Percentiles rank a stretch among this genome's conserved stretches.
phyloP scores from a whole-genome alignment of 208 protist genomes.

The Porcisia hertigi region DNA sequence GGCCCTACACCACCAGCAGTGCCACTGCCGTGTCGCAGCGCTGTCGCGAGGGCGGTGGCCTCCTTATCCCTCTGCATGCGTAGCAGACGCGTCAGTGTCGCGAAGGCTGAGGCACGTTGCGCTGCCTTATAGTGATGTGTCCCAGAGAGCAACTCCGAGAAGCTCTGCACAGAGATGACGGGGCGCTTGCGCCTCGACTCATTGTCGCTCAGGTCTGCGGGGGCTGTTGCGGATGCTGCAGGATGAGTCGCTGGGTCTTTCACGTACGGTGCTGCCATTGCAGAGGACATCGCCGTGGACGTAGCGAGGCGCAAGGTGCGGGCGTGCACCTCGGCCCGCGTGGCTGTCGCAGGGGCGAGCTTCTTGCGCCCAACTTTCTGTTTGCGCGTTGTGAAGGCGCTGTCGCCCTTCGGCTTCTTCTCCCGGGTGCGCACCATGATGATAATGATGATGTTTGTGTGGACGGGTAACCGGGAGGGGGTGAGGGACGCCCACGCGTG shows the following conservation, averaged over 20 bases:
- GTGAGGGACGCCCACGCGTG: background rate
- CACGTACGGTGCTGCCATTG: conserved; percentile 13
- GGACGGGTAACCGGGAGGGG: background rate
- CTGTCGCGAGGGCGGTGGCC: conserved; percentile 4
- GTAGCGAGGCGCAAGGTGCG: conserved; percentile 69
- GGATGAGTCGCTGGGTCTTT: conserved; percentile 14
- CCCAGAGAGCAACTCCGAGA: conserved; percentile 54
- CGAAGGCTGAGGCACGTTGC: conserved; percentile 60
- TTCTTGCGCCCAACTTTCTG: conserved; percentile 88
- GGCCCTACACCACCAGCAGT: background rate
- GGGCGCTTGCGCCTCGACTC: conserved; percentile 12
- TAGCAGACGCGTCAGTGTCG: conserved; percentile 47
- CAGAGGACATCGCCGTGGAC: conserved; percentile 38
- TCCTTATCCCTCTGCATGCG: conserved; percentile 25
- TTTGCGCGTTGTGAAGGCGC: conserved; percentile 71
- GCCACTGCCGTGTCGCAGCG: background rate
- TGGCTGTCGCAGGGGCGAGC: conserved; percentile 74
- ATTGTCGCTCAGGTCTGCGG: background rate
- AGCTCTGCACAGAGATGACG: conserved; percentile 28
- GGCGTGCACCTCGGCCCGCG: conserved; percentile 81
- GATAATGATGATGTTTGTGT: background rate
- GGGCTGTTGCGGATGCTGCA: conserved; percentile 14
- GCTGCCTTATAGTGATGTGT: conserved; percentile 70
- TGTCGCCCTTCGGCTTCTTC: conserved; percentile 83
- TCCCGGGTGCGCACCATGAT: conserved; percentile 77